Evolutionary conservation across 257 asterid species (phyloP), one percentile per base, ranked within the genome.

Genomic region (Osmanthus fragrans): DNA sequence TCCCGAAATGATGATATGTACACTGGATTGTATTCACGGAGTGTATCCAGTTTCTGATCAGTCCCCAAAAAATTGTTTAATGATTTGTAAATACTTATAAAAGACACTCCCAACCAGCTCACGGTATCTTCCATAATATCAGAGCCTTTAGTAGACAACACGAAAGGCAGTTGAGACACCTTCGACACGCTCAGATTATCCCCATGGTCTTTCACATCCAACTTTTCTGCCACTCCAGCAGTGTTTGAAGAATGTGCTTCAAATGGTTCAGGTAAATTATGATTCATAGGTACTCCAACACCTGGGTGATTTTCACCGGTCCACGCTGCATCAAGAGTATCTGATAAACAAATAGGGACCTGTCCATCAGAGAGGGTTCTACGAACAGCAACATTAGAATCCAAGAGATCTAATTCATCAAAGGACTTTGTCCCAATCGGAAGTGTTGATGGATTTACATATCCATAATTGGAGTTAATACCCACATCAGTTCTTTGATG

Each of bases 271-370:
- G 81, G 73, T 75, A 78, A 75, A 80, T 77, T 73, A 63, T 47
- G 77, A 72, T 88, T 89, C 84, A 85, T 60, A 4, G 84, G 75
- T 72, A 81, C 73, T 63, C 80, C 86, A 42, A 37, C 33, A 77
- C 70, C 72, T n/a, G 92, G 82, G 36, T 78, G 79, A 78, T 82
- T 91, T 90, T 91, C 91, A 40, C 99, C 98, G 13, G 92, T 93
- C 99, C 98, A 93, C 8, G 94, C 97, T 49, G 97, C 96, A 88
- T 95, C 96, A 70, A 95, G 93, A 70, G 97, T 89, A 71, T 89
- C 91, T 29, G 96, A 89, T 87, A 95, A 83, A 83, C 90, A 87
- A 76, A 81, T 85, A 49, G 97, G 90, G 74, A 86, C 56, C 81
- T 89, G 92, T 11, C 92, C 96, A 51, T 86, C 93, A 16, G 96